Percentiles rank a stretch among this genome's conserved stretches.
These are phyloP conservation scores for Lecanicillium sp. DNA, from an alignment of 2,329 filamentous ascomycete genomes.

Conservation along the genomic window DNA sequence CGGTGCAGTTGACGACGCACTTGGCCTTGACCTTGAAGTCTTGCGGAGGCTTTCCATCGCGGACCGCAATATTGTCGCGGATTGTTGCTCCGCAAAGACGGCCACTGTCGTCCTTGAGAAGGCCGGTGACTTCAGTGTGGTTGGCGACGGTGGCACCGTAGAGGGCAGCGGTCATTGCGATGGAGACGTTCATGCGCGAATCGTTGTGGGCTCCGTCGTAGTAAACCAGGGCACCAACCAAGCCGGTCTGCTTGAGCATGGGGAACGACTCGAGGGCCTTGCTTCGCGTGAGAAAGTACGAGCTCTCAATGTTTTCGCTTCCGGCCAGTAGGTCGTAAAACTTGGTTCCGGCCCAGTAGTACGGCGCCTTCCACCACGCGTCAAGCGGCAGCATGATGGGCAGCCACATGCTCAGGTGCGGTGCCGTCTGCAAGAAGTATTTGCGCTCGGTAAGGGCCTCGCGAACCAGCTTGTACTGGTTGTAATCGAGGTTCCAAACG, in stretches of 20 bases:
- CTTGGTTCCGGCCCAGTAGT: constrained; percentile 74
- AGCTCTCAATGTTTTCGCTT: constrained; percentile 80
- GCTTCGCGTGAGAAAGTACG: constrained; percentile 80
- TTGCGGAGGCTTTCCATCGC: constrained; percentile 50
- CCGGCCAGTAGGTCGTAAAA: constrained; percentile 81
- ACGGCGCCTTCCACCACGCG: constrained; percentile 72
- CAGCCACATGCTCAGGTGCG: constrained; percentile 66
- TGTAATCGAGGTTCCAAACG: constrained; percentile 69
- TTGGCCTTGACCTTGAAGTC: constrained; percentile 70
- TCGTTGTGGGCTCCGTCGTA: constrained; percentile 92
- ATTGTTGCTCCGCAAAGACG: constrained; percentile 67
- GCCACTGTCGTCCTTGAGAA: constrained; percentile 69
- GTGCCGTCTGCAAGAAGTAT: constrained; percentile 69
- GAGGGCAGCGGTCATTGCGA: constrained; percentile 82
- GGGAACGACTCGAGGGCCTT: constrained; percentile 84
- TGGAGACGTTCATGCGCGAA: constrained; percentile 84
- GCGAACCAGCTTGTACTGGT: constrained; percentile 63
- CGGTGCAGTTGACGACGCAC: constrained; percentile 83
- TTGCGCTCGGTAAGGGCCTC: constrained; percentile 69
- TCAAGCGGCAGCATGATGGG: constrained; percentile 71
- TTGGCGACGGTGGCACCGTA: constrained; percentile 80
- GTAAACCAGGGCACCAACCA: constrained; percentile 80
- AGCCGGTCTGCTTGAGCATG: constrained; percentile 74
- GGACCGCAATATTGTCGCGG: constrained; percentile 62
- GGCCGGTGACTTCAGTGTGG: constrained; percentile 71